Evolutionary conservation across 306 rosid genomes (phyloP).

Genomic region (apple (Malus domestica)): DNA sequence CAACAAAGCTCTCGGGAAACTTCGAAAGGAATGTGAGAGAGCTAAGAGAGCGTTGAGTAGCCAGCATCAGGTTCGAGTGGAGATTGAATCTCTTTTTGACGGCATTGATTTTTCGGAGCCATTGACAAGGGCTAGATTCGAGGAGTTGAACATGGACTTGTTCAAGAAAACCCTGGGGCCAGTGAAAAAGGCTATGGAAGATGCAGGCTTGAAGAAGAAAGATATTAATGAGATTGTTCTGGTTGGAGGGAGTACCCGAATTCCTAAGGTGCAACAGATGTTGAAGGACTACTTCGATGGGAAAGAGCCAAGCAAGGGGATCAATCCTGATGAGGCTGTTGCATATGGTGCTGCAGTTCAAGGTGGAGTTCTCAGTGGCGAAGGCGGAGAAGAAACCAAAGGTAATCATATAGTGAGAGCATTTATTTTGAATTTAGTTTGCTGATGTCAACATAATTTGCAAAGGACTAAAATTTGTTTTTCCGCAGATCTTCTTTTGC

Average conservation of each 20-base stretch:
- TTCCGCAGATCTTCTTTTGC: conserved; percentile 32
- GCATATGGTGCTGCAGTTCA: conserved; percentile 54
- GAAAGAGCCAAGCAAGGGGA: conserved; percentile 48
- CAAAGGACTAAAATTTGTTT: not conserved
- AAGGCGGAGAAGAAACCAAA: conserved; percentile 33
- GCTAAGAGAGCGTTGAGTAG: conserved; percentile 53
- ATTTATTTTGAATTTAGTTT: no score
- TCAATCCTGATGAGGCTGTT: conserved; percentile 59
- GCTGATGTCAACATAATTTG: no score
- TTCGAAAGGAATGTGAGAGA: conserved; percentile 47
- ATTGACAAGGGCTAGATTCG: conserved; percentile 46
- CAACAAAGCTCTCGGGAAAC: conserved; percentile 47
- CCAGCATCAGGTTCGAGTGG: conserved; percentile 52
- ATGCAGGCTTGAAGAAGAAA: conserved; percentile 39
- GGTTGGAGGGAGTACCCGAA: conserved; percentile 52
- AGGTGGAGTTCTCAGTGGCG: conserved; percentile 45
- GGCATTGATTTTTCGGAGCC: conserved; percentile 51
- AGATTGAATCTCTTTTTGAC: conserved; percentile 43
- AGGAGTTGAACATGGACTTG: conserved; percentile 51
- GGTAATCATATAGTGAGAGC: conserved; percentile 12
- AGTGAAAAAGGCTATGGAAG: conserved; percentile 43
- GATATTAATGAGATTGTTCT: conserved; percentile 43
- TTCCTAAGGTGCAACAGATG: conserved; percentile 51
- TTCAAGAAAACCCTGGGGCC: conserved; percentile 55
- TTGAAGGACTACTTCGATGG: conserved; percentile 49